phyloP scores from a whole-genome alignment of 768 basidiomycete genomes.

The Amanita rimosa region DNA sequence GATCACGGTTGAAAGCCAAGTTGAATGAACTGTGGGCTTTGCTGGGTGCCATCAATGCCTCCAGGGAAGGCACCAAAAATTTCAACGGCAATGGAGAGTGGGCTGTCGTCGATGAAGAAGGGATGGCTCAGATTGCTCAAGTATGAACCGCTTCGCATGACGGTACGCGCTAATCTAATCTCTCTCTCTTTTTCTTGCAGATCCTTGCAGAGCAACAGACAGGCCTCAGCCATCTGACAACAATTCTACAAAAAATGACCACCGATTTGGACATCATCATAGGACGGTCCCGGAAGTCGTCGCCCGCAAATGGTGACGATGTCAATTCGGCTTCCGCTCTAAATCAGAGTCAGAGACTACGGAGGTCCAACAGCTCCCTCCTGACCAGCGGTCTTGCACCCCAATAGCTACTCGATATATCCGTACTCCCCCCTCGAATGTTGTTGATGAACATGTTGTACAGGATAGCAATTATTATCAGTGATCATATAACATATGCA shows the following conservation, averaged over 20 bases:
- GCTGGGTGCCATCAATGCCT: slow-evolving; percentile 60
- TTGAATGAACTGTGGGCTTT: slow-evolving; percentile 82
- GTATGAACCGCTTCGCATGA: slow-evolving; percentile 23
- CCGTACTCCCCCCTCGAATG: neutral
- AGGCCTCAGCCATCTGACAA: slow-evolving; percentile 71
- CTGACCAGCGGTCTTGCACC: slow-evolving; percentile 21
- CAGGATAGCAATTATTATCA: neutral
- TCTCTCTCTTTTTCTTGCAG: slow-evolving; percentile 20
- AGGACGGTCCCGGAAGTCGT: slow-evolving; percentile 17
- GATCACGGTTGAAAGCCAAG: slow-evolving; percentile 56
- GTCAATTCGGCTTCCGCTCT: slow-evolving; percentile 8
- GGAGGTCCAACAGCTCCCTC: slow-evolving; percentile 24
- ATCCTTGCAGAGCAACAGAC: slow-evolving; percentile 71
- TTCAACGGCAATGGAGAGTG: slow-evolving; percentile 43
- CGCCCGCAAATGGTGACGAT: slow-evolving; percentile 5
- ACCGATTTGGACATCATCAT: slow-evolving; percentile 59
- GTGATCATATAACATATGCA: neutral
- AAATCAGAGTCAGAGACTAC: slow-evolving; percentile 19
- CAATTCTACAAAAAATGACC: slow-evolving; percentile 51
- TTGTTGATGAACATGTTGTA: slow-evolving; percentile 2
- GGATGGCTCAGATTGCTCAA: slow-evolving; percentile 65
- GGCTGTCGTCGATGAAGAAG: slow-evolving; percentile 84
- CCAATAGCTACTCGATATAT: slow-evolving; percentile 4
- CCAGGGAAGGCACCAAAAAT: slow-evolving; percentile 34
- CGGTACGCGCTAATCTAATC: slow-evolving; percentile 5